phyloP scores from a whole-genome alignment of 2,329 filamentous ascomycete genomes.

The Pseudogymnoascus verrucosus region DNA sequence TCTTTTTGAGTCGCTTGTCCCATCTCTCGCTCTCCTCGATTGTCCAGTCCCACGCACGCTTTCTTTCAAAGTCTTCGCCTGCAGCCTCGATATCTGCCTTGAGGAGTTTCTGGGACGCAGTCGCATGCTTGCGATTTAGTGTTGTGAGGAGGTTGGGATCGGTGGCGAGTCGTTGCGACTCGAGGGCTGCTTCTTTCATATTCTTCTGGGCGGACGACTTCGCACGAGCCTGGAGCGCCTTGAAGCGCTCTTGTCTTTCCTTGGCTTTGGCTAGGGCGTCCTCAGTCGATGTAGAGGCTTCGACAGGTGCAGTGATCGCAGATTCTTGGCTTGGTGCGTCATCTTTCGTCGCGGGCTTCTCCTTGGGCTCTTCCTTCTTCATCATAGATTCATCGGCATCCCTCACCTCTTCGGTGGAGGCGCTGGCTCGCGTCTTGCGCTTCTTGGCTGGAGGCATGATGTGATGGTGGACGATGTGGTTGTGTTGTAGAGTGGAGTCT shows the following conservation, averaged over 20 bases:
- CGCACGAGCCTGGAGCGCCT: conserved; percentile 74
- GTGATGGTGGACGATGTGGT: neutral
- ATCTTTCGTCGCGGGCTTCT: neutral
- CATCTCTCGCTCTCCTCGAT: conserved; percentile 88
- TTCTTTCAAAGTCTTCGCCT: conserved; percentile 92
- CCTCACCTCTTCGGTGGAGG: conserved; percentile 15
- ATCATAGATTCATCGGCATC: neutral
- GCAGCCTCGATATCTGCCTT: conserved; percentile 82
- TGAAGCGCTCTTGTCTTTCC: conserved; percentile 75
- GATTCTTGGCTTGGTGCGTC: conserved; percentile 10
- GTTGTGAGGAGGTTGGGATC: conserved; percentile 71
- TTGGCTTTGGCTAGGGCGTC: conserved; percentile 41
- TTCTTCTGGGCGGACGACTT: conserved; percentile 67
- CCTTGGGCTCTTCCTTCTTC: neutral
- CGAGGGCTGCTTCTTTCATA: conserved; percentile 73
- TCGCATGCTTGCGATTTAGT: conserved; percentile 76
- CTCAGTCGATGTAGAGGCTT: conserved; percentile 14
- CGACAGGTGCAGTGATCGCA: conserved; percentile 7
- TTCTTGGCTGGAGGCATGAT: conserved; percentile 39
- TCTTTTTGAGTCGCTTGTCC: conserved; percentile 87
- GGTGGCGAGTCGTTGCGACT: conserved; percentile 69
- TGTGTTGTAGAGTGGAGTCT: conserved; percentile 9
- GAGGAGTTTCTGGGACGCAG: conserved; percentile 84
- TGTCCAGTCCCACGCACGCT: conserved; percentile 98
- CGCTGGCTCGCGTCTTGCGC: conserved; percentile 33